Evolutionary conservation across 164 flowering plant species (phyloP).

Genomic region (Berberis vulgaris): DNA sequence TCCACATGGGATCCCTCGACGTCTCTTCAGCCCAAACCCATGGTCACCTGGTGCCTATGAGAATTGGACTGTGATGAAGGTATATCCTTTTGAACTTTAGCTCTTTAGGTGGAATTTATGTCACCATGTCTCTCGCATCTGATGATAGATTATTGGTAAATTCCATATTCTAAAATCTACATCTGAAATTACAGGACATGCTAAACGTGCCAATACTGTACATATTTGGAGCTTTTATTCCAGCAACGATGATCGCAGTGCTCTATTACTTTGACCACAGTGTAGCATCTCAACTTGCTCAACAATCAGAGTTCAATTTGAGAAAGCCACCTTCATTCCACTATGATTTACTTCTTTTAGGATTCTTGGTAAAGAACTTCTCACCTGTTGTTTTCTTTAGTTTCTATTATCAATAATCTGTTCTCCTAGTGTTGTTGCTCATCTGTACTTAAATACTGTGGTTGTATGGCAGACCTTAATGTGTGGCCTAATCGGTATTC

Average conservation of each 20-base stretch:
- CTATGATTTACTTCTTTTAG: slow-evolving; percentile 88
- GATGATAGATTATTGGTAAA: not conserved
- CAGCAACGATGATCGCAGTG: slow-evolving; percentile 98
- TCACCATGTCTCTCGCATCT: not conserved
- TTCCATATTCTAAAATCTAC: not conserved
- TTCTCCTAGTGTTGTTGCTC: not conserved
- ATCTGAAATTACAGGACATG: slow-evolving; percentile 69
- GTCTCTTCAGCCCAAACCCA: slow-evolving; percentile 94
- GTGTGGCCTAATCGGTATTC: slow-evolving; percentile 96
- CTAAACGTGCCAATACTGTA: slow-evolving; percentile 77
- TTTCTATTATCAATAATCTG: not conserved
- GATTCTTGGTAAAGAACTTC: slow-evolving; percentile 61
- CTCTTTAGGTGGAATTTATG: too few relatives aligned
- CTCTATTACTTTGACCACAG: slow-evolving; percentile 98
- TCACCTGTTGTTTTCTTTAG: not conserved
- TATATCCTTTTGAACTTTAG: slow-evolving; percentile 13
- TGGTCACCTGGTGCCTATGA: slow-evolving; percentile 99
- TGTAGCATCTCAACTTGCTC: slow-evolving; percentile 98
- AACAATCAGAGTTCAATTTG: slow-evolving; percentile 94
- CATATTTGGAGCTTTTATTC: slow-evolving; percentile 91
- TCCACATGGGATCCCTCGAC: slow-evolving; percentile 85
- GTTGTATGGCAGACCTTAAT: slow-evolving; percentile 48
- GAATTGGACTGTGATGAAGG: slow-evolving; percentile 96
- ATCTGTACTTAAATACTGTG: not conserved
- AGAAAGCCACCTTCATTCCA: slow-evolving; percentile 94